These are phyloP conservation scores for Solanum arcanum DNA, from an alignment of 257 asterid genomes.

Conservation along the genomic window DNA sequence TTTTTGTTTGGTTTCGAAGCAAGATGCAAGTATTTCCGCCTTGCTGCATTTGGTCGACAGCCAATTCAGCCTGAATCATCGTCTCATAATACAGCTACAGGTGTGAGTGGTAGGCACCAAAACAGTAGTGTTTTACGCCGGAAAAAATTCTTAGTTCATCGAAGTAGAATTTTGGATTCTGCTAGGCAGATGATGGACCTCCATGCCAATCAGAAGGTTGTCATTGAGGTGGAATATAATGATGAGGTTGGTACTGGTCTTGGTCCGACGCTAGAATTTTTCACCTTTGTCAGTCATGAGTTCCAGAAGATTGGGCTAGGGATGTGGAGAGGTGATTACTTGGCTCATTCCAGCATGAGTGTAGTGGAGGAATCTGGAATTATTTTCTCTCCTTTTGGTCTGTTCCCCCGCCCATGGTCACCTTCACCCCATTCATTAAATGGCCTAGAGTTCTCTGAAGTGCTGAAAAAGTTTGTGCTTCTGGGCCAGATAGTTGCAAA, in stretches of 20 bases:
- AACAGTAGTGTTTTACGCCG: constrained; percentile 32
- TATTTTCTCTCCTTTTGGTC: constrained; percentile 52
- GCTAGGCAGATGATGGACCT: constrained; percentile 73
- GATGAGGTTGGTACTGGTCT: constrained; percentile 99
- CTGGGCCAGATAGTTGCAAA: constrained; percentile 80
- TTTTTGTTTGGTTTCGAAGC: constrained; percentile 81
- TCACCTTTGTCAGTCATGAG: constrained; percentile 77
- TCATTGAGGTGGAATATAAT: constrained; percentile 74
- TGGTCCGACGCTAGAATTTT: constrained; percentile 93
- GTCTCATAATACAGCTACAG: constrained; percentile 23
- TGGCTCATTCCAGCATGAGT: constrained; percentile 10
- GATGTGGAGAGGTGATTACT: constrained; percentile 81
- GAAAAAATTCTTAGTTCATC: constrained; percentile 67
- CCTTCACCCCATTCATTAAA: constrained; percentile 17
- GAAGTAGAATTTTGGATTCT: constrained; percentile 66
- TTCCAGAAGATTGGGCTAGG: constrained; percentile 70
- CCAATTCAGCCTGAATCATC: constrained; percentile 25
- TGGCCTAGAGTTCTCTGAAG: constrained; percentile 36
- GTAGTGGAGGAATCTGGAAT: constrained; percentile 27
- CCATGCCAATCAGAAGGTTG: constrained; percentile 44
- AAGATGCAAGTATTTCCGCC: constrained; percentile 65
- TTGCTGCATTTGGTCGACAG: constrained; percentile 48
- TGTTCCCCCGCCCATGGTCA: constrained; percentile 93
- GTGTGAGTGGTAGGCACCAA: constrained; percentile 40
- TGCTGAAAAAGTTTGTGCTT: constrained; percentile 53